Conservation (phyloP, 164 flowering plant species). For the Kingdonia uniflora region DNA sequence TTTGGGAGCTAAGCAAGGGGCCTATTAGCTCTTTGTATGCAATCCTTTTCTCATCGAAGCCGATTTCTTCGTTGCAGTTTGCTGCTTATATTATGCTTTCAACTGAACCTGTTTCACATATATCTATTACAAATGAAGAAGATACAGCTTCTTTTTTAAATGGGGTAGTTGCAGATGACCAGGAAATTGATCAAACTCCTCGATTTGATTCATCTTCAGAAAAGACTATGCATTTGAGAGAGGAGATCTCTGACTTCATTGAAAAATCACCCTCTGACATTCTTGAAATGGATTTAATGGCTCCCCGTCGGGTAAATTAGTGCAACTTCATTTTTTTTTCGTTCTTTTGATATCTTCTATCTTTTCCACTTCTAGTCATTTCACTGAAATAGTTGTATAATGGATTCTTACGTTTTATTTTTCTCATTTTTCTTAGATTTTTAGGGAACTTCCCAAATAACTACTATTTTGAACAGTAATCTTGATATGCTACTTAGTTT, state of each 20-base stretch:
- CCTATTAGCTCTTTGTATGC: constrained; percentile 78
- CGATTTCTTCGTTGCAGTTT: constrained; percentile 52
- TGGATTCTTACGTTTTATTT: no score
- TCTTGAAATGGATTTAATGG: constrained; percentile 51
- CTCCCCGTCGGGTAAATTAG: constrained; percentile 42
- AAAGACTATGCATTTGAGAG: constrained; percentile 41
- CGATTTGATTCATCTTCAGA: constrained; percentile 31
- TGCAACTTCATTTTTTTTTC: no score
- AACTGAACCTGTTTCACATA: constrained; percentile 43
- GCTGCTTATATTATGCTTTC: constrained; percentile 77
- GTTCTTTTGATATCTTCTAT: no score
- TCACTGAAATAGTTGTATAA: no score
- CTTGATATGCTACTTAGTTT: no score
- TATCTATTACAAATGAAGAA: constrained; percentile 40
- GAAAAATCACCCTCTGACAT: constrained; percentile 39
- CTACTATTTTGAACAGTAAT: no score
- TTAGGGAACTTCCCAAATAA: no score
- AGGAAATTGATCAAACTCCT: constrained; percentile 17
- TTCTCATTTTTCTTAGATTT: no score
- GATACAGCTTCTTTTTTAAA: constrained; percentile 11
- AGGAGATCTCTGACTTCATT: constrained; percentile 58
- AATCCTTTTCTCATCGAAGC: constrained; percentile 59
- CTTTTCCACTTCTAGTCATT: no score
- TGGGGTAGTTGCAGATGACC: constrained; percentile 14
- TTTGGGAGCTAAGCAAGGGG: constrained; percentile 86